Conservation (phyloP, 352 stramenopile genomes). For the Aphanomyces invadans region DNA sequence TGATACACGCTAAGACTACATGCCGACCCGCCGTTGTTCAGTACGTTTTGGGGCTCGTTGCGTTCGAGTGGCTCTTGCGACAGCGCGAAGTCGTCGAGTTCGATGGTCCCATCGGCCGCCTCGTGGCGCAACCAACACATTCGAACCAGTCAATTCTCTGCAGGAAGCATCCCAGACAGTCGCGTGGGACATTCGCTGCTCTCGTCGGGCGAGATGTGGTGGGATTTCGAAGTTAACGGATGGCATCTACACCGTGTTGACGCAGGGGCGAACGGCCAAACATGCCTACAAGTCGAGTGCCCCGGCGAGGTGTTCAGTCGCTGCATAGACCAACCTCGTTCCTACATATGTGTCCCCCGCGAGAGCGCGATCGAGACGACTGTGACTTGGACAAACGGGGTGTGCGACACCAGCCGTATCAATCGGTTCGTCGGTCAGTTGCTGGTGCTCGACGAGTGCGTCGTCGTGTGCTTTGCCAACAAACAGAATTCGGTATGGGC, state of each 20-base stretch:
- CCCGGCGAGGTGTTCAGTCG: not conserved
- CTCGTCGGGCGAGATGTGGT: not conserved
- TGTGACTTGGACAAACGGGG: not conserved
- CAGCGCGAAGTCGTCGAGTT: too few species aligned
- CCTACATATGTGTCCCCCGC: not conserved
- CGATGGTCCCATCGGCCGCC: too few species aligned
- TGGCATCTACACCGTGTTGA: not conserved
- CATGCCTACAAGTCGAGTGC: not conserved
- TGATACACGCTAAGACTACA: too few species aligned
- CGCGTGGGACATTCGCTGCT: too few species aligned
- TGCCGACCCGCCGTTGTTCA: too few species aligned
- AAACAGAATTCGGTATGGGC: not conserved
- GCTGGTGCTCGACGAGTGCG: not conserved
- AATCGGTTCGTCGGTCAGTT: not conserved
- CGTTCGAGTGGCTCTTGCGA: too few species aligned
- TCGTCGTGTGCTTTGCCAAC: not conserved
- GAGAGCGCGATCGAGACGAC: not conserved
- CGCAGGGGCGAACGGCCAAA: not conserved
- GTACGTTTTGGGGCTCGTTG: too few species aligned
- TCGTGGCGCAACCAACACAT: too few species aligned
- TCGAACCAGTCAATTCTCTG: too few species aligned
- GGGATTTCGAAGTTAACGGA: not conserved
- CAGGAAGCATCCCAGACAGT: too few species aligned
- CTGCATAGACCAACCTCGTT: not conserved
- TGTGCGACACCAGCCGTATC: not conserved